phyloP scores from a whole-genome alignment of 495 filamentous ascomycete genomes.

The Penicillium manginii region DNA sequence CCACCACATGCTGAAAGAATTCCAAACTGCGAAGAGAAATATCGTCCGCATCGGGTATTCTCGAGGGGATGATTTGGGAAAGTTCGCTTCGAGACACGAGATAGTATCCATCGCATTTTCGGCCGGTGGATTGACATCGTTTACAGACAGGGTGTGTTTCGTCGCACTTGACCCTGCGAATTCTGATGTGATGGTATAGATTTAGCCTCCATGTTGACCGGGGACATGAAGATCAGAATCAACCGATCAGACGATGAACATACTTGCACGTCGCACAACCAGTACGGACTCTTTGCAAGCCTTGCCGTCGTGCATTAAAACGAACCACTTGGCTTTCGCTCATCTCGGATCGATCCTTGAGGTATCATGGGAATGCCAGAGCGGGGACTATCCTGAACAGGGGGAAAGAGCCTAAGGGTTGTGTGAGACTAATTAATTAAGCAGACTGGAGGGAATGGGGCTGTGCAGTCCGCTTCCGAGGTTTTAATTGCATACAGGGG shows the following conservation, averaged over 20 bases:
- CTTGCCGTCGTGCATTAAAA: not conserved
- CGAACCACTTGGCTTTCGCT: not conserved
- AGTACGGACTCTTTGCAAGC: constrained; percentile 5
- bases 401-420: not conserved
- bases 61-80: constrained; percentile 2
- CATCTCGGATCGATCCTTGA: not conserved
- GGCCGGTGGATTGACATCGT: constrained; percentile 37
- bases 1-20: constrained; percentile 3
- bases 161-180: constrained; percentile 23
- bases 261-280: constrained; percentile 6
- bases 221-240: not conserved
- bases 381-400: not conserved
- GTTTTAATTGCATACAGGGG: constrained; percentile 1
- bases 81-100: not conserved
- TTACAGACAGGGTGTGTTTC: constrained; percentile 18
- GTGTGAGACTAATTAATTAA: not conserved
- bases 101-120: constrained; percentile 51
- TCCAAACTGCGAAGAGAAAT: constrained; percentile 2
- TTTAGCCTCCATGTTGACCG: not conserved
- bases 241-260: not conserved
- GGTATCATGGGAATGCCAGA: not conserved
- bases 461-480: constrained; percentile 1
- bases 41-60: constrained; percentile 1
- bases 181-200: constrained; percentile 6
- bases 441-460: not conserved